A percentile compares a stretch with the other conserved stretches of the same genome.
Evolutionary conservation across 2,329 filamentous ascomycete genomes (phyloP).

Genomic region (Colletotrichum cuscutae): DNA sequence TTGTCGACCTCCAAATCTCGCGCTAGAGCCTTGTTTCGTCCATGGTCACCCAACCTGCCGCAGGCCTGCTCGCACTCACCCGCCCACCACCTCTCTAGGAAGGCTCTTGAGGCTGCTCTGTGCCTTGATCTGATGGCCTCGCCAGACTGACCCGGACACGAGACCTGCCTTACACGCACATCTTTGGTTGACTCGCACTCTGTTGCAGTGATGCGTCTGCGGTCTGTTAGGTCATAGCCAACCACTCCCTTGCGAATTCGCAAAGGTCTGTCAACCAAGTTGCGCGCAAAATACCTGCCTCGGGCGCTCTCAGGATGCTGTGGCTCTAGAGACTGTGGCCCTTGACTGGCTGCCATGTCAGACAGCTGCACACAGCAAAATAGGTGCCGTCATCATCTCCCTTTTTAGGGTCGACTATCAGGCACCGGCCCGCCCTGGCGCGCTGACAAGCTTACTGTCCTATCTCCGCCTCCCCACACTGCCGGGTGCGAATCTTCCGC

Average conservation of each 20-base stretch:
- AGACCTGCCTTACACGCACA: background rate
- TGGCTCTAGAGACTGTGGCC: background rate
- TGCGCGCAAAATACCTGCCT: background rate
- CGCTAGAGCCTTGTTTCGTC: slow-evolving; percentile 33
- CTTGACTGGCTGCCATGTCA: background rate
- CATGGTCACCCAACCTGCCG: background rate
- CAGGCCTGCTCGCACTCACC: background rate
- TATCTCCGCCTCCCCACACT: slow-evolving; percentile 12
- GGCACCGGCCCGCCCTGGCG: slow-evolving; percentile 5
- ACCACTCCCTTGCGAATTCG: background rate
- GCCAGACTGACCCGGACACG: background rate
- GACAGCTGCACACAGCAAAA: background rate
- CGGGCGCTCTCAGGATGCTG: background rate
- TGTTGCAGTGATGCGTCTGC: background rate
- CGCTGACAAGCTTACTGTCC: slow-evolving; percentile 13
- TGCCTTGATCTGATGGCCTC: background rate
- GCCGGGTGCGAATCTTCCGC: slow-evolving; percentile 19
- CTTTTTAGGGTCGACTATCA: slow-evolving; percentile 4
- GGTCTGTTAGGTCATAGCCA: background rate
- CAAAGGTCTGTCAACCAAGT: background rate
- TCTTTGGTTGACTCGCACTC: background rate
- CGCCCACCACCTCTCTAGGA: background rate
- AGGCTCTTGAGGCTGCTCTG: background rate
- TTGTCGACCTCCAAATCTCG: slow-evolving; percentile 9
- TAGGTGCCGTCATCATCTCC: slow-evolving; percentile 4